Base-by-base conservation (phyloP, 2,329 filamentous ascomycete genomes). In the Periconia macrospinosa region DNA sequence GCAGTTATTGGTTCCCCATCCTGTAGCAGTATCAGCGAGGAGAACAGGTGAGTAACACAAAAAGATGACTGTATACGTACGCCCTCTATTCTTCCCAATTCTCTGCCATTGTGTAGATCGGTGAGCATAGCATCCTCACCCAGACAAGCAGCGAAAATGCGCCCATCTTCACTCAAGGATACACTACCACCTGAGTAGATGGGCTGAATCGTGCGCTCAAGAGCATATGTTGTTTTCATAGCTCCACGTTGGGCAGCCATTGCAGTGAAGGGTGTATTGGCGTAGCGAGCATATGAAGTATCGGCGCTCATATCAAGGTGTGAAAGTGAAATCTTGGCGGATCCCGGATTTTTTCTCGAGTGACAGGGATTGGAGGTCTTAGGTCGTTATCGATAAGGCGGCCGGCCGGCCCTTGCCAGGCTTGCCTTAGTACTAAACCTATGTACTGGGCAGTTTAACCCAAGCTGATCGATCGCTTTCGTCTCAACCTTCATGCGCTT, bases 111-210 rank as follows among this genome's bases (percentile, higher is more conserved):
- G 63, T 87, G 83, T 59, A 96, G 81, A 75, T 97, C 87, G 20
- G 93, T 94, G 63, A 99, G 79, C 50, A 97, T 78, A 17, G 86
- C 92, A 83, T 97, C 91, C 73, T 99, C 94, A 35, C 90, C 92
- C n/a, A 97, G 78, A 35, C 90, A 92, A 20, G 92, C 92, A 42
- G 92, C 93, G 50, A 99, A 82, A 58, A 97, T 85, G 65, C 85
- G 85, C 48, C 92, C 92, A 76, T 86, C 85, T 72, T 87, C 84
- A 79, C 93, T 91, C 56, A 97, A 83, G 30, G 91, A 86, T 54
- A 96, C 86, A 60, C 90, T 88, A 42, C 94, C 94, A 50, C 94
- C 94, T 1, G 93, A 96, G 71, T 94, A 97, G 47, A 97, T 93
- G 18, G 94, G 94, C 65, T 92, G 90, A 52, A 99, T 89, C 45